Evolutionary conservation across 179 eudicot genomes (phyloP).

Genomic region (Beta lomatogona): DNA sequence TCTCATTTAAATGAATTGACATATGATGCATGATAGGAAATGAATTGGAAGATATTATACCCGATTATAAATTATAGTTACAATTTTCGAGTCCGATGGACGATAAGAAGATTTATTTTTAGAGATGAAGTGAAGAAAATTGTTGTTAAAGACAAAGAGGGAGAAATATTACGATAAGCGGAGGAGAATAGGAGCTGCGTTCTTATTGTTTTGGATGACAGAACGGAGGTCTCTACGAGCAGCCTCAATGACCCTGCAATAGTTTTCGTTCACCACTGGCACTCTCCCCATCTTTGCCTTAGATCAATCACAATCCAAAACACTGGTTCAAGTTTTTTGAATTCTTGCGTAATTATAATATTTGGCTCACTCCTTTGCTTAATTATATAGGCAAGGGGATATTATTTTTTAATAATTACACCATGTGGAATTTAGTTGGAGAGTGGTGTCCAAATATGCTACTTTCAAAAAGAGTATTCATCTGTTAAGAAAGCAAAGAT

Average conservation of each 20-base stretch:
- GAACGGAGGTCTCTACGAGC: conserved; percentile 57
- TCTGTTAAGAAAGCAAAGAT: too few relatives aligned
- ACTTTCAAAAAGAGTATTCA: not conserved
- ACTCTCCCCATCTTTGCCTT: not conserved
- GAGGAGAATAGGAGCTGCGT: conserved; percentile 59
- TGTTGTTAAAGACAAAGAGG: too few relatives aligned
- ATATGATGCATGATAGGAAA: too few relatives aligned
- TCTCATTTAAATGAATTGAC: too few relatives aligned
- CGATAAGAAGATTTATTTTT: too few relatives aligned
- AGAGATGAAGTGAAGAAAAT: too few relatives aligned
- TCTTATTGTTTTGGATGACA: conserved; percentile 46
- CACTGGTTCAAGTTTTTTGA: not conserved
- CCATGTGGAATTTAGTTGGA: not conserved
- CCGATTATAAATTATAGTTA: too few relatives aligned
- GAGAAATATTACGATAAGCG: conserved; percentile 55
- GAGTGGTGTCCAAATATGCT: not conserved
- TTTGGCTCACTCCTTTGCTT: not conserved
- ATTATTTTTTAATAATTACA: not conserved
- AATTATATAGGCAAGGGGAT: not conserved
- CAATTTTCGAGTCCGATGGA: too few relatives aligned
- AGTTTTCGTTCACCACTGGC: conserved; percentile 38
- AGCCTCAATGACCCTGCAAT: conserved; percentile 44
- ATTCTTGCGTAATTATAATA: not conserved
- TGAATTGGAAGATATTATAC: too few relatives aligned
- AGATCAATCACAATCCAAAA: not conserved